Percentiles rank a stretch among this genome's conserved stretches.
Conservation (phyloP, 192 early-diverging fungal genomes). For the Gamsiella multidivaricata region DNA sequence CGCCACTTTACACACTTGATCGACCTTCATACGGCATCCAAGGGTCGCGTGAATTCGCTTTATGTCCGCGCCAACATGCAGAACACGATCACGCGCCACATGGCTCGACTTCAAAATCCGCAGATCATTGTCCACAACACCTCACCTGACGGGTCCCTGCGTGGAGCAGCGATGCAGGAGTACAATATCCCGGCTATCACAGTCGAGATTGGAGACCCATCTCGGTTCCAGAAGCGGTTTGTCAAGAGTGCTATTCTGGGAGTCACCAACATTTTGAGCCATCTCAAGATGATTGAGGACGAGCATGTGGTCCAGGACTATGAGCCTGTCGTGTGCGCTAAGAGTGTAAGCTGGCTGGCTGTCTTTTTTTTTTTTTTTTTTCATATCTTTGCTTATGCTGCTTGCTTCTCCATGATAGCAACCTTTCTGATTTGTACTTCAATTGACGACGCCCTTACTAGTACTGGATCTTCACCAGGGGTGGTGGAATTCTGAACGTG, state of each 20-base stretch:
- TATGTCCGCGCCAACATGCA: constrained; percentile 92
- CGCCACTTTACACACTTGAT: constrained; percentile 86
- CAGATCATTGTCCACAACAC: constrained; percentile 84
- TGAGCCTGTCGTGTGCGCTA: constrained; percentile 71
- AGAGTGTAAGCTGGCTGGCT: constrained; percentile 51
- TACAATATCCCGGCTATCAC: constrained; percentile 87
- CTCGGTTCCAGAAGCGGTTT: constrained; percentile 86
- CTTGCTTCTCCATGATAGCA: background rate
- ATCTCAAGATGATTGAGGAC: constrained; percentile 72
- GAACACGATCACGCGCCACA: constrained; percentile 70
- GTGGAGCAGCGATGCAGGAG: constrained; percentile 77
- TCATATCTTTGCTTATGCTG: background rate
- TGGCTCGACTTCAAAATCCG: constrained; percentile 91
- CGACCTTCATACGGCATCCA: constrained; percentile 90
- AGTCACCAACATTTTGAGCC: constrained; percentile 70
- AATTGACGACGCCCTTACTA: constrained; percentile 5
- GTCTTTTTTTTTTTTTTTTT: background rate
- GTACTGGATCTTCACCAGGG: constrained; percentile 87
- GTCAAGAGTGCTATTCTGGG: constrained; percentile 74
- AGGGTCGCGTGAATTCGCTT: constrained; percentile 86
- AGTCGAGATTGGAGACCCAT: constrained; percentile 93
- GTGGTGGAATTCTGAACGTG: constrained; percentile 89
- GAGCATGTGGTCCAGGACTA: constrained; percentile 64
- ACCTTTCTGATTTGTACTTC: background rate
- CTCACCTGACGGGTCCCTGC: constrained; percentile 77